Conservation (phyloP, 2,329 filamentous ascomycete species). For the Aspergillus udagawae region DNA sequence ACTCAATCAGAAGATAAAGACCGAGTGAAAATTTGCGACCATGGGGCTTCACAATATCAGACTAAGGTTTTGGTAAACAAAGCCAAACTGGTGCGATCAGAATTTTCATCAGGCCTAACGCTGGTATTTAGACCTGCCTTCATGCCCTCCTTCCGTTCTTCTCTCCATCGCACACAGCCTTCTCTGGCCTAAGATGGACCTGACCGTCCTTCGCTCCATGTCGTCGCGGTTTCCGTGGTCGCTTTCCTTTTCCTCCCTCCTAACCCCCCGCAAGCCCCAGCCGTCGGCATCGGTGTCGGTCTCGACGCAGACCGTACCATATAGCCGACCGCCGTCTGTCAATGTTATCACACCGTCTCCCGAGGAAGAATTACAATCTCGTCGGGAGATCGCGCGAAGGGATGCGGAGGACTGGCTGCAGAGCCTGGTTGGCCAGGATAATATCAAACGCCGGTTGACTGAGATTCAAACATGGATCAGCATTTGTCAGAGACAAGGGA, state of each 20-base stretch:
- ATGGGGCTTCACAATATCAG: not conserved
- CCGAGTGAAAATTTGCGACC: not conserved
- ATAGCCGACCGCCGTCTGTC: not conserved
- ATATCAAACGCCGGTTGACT: constrained; percentile 17
- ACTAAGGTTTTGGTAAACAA: not conserved
- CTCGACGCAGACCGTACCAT: not conserved
- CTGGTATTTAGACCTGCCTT: not conserved
- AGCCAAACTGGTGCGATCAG: not conserved
- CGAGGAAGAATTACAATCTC: constrained; percentile 6
- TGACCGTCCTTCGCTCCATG: not conserved
- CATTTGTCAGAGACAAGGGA: constrained; percentile 18
- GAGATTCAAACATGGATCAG: constrained; percentile 18
- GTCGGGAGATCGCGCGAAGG: constrained; percentile 5
- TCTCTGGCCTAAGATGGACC: not conserved
- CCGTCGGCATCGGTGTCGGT: not conserved
- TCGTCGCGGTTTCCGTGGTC: not conserved
- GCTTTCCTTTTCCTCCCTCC: not conserved
- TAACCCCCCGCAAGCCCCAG: not conserved
- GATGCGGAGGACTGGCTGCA: constrained; percentile 13
- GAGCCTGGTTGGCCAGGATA: constrained; percentile 13
- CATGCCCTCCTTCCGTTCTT: not conserved
- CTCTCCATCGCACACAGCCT: not conserved
- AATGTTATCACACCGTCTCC: not conserved
- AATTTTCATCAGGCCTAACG: not conserved
- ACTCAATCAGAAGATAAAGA: not conserved